phyloP scores from a whole-genome alignment of 1,284 basidiomycete species.

The Violaceomyces palustris region DNA sequence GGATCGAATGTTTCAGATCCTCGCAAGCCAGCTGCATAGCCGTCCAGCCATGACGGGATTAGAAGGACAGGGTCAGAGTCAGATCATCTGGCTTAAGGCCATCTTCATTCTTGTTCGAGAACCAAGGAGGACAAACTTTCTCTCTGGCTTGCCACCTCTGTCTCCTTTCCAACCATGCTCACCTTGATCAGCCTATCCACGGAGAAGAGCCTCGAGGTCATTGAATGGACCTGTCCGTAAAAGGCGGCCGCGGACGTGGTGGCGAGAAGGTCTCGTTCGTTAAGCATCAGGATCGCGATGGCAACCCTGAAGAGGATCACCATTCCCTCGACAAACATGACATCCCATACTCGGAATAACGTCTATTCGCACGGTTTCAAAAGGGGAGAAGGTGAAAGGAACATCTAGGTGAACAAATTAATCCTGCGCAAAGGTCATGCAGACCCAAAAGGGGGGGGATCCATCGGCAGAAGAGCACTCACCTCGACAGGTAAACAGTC shows the following conservation, averaged over 20 bases:
- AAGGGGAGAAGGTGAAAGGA: constrained; percentile 60
- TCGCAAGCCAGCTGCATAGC: constrained; percentile 48
- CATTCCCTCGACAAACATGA: constrained; percentile 89
- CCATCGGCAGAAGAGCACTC: constrained; percentile 35
- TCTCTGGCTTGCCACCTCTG: neutral
- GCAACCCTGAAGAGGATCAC: constrained; percentile 81
- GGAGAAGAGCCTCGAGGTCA: constrained; percentile 86
- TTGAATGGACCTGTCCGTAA: constrained; percentile 75
- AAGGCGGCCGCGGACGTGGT: constrained; percentile 79
- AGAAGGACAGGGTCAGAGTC: no score
- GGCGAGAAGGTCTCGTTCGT: constrained; percentile 73
- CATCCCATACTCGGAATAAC: constrained; percentile 61
- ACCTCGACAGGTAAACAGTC: constrained; percentile 94
- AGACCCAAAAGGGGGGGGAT: neutral
- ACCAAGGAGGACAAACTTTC: no score
- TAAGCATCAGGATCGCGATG: constrained; percentile 74
- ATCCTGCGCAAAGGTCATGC: constrained; percentile 8
- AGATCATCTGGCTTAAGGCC: no score
- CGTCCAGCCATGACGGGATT: neutral
- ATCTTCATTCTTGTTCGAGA: no score
- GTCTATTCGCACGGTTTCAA: no score
- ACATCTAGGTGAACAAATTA: constrained; percentile 62
- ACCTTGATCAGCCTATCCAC: constrained; percentile 76
- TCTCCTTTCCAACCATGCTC: neutral
- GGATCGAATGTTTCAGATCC: constrained; percentile 65